phyloP scores from a whole-genome alignment of 805 yeast genomes.

The Kregervanrija fluxuum region DNA sequence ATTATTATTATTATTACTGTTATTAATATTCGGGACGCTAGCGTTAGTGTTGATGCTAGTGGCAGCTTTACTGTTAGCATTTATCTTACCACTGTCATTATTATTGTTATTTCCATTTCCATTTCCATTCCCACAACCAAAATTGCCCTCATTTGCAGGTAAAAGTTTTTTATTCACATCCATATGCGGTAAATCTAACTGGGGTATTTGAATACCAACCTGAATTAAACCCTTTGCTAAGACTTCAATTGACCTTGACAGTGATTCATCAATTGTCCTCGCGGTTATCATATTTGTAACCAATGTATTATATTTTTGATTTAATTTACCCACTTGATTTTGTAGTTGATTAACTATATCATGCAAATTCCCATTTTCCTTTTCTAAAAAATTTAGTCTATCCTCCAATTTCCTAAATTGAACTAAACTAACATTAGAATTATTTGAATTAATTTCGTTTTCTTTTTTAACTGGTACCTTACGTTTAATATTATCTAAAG shows the following conservation, averaged over 20 bases:
- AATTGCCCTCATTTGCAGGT: not conserved
- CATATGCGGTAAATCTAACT: conserved; percentile 44
- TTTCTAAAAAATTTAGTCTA: conserved; percentile 24
- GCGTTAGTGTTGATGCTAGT: conserved; percentile 10
- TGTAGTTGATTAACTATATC: conserved; percentile 28
- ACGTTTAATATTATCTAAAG: conserved; percentile 80
- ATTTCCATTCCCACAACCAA: not conserved
- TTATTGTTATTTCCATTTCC: not conserved
- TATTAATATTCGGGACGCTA: not conserved
- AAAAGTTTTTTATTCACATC: conserved; percentile 1
- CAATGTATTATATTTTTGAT: conserved; percentile 55
- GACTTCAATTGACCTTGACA: conserved; percentile 42
- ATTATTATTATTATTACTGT: not conserved
- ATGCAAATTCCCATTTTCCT: conserved; percentile 20
- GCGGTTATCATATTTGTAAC: conserved; percentile 53
- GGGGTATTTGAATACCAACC: conserved; percentile 65
- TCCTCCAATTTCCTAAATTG: conserved; percentile 22
- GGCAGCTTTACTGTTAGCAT: not conserved
- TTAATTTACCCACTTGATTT: conserved; percentile 34
- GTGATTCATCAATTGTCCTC: conserved; percentile 50
- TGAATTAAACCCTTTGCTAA: conserved; percentile 42
- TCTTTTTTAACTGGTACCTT: conserved; percentile 52
- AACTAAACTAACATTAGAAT: conserved; percentile 15
- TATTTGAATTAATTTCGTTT: not conserved
- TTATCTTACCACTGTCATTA: conserved; percentile 1